Base-by-base conservation (phyloP, 371 early-diverging fungal genomes). In the Modicella reniformis region DNA sequence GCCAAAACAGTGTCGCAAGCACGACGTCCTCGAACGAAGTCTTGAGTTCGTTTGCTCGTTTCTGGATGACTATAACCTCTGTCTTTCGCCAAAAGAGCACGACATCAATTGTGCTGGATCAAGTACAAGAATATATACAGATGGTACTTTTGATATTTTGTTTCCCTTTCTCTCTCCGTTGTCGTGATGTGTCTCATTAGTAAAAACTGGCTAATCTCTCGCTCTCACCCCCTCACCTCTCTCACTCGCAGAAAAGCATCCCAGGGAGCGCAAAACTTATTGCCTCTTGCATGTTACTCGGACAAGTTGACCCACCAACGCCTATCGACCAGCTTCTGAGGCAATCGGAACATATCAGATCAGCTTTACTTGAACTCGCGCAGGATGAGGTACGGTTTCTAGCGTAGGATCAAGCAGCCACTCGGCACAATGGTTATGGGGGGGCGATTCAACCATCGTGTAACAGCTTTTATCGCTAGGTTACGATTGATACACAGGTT, bases 31-130 rank as follows among this genome's bases (percentile, higher is more conserved):
- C 62, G 19, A 21, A n/a, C 12, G 49, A 63, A 1, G 50, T 33
- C 34, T n/a, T 67, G 47, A 40, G 19, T 3, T 63, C 63, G 25
- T 73, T 67, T 40, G 59, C 64, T 8, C 59, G 50, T 32, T 13
- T 59, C 3, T 73, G 74, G 74, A 60, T 23, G 0, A 21, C 64
- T 9, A 63, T 73, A 28, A 67, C 74, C 0, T 47, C 52, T 3
- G 44, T 51, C 2, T 34, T 73, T 25, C 3, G n/a, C 0, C 54
- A 54, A 23, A 51, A 41, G 29, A 33, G 28, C 15, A n/a, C 37
- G 0, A n/a, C 54, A 4, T 3, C 47, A 37, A 26, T 13, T 8
- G 21, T 40, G 2, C 2, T 67, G 21, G 56, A 63, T 1, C 32
- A 50, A 30, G 49, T 47, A 0, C 33, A 34, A 4, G 15, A 23